Percentiles rank a stretch among this genome's conserved stretches.
phyloP scores from a whole-genome alignment of 352 stramenopile species.

The Globisporangium recalcitrans region DNA sequence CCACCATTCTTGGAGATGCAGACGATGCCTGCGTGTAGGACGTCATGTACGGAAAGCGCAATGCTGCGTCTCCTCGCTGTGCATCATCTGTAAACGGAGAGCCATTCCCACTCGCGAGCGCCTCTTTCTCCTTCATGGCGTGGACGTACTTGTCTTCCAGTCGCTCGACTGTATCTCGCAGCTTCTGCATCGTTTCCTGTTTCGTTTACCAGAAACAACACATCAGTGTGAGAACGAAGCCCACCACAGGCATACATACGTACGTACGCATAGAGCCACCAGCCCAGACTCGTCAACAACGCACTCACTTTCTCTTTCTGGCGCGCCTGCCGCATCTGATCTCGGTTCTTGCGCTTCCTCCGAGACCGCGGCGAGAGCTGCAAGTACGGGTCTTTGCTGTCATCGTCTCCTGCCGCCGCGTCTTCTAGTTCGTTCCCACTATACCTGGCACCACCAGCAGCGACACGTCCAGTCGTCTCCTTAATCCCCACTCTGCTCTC shows the following conservation, averaged over 20 bases:
- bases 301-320: conserved; percentile 33
- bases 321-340: conserved; percentile 48
- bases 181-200: conserved; percentile 44
- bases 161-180: conserved; percentile 42
- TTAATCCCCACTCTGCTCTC: too few species aligned
- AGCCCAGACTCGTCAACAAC: too few species aligned
- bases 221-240: too few species aligned
- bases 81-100: not conserved
- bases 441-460: not conserved
- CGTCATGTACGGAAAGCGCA: conserved; percentile 8
- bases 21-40: conserved; percentile 4
- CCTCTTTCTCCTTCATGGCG: not conserved
- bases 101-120: not conserved
- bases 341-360: conserved; percentile 42
- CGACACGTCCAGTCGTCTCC: not conserved
- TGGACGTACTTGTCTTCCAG: conserved; percentile 34
- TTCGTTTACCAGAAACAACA: too few species aligned
- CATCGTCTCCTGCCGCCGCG: not conserved
- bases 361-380: conserved; percentile 39
- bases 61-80: not conserved
- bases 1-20: too few species aligned
- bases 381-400: conserved; percentile 10
- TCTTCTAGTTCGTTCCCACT: not conserved
- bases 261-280: too few species aligned
- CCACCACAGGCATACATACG: too few species aligned